A percentile compares a stretch with the other conserved stretches of the same genome.
Conservation (phyloP, 202 grass and related monocot species). For the Digitaria exilis region DNA sequence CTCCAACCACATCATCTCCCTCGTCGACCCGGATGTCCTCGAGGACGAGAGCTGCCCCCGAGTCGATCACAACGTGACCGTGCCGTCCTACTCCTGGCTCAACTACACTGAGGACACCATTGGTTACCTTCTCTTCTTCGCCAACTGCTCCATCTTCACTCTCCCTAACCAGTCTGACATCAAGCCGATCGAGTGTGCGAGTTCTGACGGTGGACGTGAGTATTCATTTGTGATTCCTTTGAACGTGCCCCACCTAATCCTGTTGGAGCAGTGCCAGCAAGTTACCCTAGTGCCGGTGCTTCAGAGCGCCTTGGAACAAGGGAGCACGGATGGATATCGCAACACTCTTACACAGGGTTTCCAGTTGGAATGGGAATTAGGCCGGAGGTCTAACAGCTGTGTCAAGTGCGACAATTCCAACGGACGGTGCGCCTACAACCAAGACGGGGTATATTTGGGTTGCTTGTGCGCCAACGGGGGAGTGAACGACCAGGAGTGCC, state of each 20-base stretch:
- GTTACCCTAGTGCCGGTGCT: neutral
- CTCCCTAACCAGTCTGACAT: too few species aligned
- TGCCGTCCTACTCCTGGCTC: rapidly evolving
- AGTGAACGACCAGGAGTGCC: neutral
- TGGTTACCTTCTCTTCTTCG: constrained; percentile 38
- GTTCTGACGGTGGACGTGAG: too few species aligned
- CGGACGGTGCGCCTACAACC: constrained; percentile 20
- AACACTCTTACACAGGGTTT: constrained; percentile 7
- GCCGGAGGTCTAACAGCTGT: rapidly evolving
- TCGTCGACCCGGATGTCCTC: neutral
- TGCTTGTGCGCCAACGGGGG: constrained; percentile 5
- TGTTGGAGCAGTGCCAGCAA: rapidly evolving
- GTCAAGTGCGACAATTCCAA: neutral
- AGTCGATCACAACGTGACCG: constrained; percentile 20
- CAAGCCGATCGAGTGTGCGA: too few species aligned
- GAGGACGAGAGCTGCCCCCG: neutral
- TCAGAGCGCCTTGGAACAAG: too few species aligned
- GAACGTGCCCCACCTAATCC: too few species aligned
- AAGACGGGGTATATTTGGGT: rapidly evolving
- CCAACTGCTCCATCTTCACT: neutral
- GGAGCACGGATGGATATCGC: neutral
- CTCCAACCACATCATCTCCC: too few species aligned
- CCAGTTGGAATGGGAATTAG: neutral
- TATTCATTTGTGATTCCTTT: too few species aligned
- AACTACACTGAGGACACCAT: neutral